These are phyloP conservation scores for Telopea speciosissima DNA, from an alignment of 177 flowering plant species.

Conservation along the genomic window DNA sequence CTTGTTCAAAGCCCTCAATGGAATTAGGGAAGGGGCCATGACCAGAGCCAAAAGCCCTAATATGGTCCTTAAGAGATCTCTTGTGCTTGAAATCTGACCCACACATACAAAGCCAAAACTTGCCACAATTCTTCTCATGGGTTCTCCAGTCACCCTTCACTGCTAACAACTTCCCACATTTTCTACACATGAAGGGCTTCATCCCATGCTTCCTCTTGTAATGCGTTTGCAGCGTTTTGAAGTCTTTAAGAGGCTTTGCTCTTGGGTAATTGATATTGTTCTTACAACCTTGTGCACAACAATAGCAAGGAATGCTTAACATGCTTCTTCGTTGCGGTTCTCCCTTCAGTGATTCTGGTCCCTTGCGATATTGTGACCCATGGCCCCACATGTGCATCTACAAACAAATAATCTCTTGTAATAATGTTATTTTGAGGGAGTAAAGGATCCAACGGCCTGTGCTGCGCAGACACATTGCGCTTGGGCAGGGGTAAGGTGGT, in stretches of 20 bases:
- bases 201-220: constrained; percentile 64
- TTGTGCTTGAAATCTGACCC: constrained; percentile 75
- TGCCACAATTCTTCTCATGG: constrained; percentile 73
- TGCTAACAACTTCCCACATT: constrained; percentile 55
- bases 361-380: constrained; percentile 62
- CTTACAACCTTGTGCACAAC: constrained; percentile 63
- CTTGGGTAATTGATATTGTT: constrained; percentile 59
- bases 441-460: too few relatives aligned
- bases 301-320: constrained; percentile 58
- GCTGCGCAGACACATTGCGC: too few relatives aligned
- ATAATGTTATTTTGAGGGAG: too few relatives aligned
- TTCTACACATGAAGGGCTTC: constrained; percentile 50
- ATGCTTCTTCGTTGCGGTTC: constrained; percentile 42
- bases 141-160: constrained; percentile 75
- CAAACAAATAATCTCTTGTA: not conserved
- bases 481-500: too few relatives aligned
- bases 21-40: constrained; percentile 35
- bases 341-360: constrained; percentile 58
- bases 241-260: constrained; percentile 56
- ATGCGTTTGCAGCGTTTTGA: constrained; percentile 55
- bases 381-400: constrained; percentile 94
- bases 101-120: constrained; percentile 61
- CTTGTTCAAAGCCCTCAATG: constrained; percentile 14
- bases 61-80: constrained; percentile 61
- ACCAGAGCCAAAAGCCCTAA: constrained; percentile 50